Conservation (phyloP, 1,284 basidiomycete genomes). For the Athelia sp. region DNA sequence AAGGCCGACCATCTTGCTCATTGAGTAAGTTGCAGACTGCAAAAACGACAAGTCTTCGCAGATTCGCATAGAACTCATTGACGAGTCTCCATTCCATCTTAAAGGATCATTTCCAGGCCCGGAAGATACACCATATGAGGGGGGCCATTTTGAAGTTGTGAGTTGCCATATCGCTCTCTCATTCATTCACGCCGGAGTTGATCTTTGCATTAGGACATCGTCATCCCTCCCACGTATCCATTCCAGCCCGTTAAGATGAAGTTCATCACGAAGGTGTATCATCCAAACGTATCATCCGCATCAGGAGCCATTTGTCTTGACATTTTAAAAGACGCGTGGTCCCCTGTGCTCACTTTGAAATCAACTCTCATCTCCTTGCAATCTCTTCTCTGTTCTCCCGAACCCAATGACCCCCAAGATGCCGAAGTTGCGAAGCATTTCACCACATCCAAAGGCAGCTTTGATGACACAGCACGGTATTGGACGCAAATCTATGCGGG, state of each 20-base stretch:
- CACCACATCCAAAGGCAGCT: constrained; percentile 80
- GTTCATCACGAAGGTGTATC: constrained; percentile 95
- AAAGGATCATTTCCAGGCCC: constrained; percentile 91
- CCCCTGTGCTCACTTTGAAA: constrained; percentile 91
- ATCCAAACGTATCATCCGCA: constrained; percentile 94
- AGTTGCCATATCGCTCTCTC: constrained; percentile 28
- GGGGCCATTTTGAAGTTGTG: constrained; percentile 90
- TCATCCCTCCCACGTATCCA: constrained; percentile 93
- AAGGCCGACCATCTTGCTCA: neutral
- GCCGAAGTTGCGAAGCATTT: constrained; percentile 98
- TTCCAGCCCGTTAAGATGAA: constrained; percentile 99
- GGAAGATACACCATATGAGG: constrained; percentile 91
- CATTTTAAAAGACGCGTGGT: constrained; percentile 90
- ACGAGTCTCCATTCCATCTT: constrained; percentile 84
- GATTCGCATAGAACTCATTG: constrained; percentile 82
- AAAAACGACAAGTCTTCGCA: constrained; percentile 89
- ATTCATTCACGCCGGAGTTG: neutral
- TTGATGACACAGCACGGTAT: constrained; percentile 90
- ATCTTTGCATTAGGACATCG: constrained; percentile 67
- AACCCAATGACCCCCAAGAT: constrained; percentile 97
- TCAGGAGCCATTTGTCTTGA: constrained; percentile 91
- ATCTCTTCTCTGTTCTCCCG: constrained; percentile 92
- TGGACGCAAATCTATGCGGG: constrained; percentile 92
- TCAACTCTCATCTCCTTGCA: constrained; percentile 96
- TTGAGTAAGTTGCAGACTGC: constrained; percentile 58